phyloP scores from a whole-genome alignment of 208 protist species.

The Trypanosoma platydactyli region DNA sequence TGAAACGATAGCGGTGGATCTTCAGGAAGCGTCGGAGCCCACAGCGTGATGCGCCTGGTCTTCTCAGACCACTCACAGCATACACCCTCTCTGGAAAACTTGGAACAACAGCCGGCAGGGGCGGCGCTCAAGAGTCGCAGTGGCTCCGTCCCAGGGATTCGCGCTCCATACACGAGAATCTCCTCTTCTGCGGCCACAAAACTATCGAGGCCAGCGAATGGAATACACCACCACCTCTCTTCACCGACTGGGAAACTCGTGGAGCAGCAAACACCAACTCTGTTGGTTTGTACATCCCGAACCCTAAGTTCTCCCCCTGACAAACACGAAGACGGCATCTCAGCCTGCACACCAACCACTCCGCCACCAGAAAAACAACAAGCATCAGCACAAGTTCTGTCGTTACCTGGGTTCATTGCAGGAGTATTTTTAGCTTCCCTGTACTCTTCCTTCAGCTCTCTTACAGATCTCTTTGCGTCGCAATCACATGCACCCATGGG shows the following conservation, averaged over 20 bases:
- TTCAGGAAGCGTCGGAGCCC: conserved; percentile 5
- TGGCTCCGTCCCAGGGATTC: conserved; percentile 29
- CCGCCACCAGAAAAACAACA: neutral
- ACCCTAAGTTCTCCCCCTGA: neutral
- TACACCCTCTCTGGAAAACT: neutral
- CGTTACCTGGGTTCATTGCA: too few species aligned
- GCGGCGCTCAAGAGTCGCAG: conserved; percentile 8
- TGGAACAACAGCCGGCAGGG: neutral
- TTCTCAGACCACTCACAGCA: conserved; percentile 2
- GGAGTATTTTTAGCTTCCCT: too few species aligned
- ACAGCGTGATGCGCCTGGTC: conserved; percentile 1
- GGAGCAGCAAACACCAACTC: conserved; percentile 14
- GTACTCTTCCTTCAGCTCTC: too few species aligned
- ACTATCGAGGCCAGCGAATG: conserved; percentile 34
- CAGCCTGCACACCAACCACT: neutral
- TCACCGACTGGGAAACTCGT: conserved; percentile 5
- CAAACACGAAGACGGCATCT: neutral
- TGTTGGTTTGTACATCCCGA: neutral
- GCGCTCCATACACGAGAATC: conserved; percentile 31
- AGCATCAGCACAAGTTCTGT: too few species aligned
- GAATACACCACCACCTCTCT: conserved; percentile 21
- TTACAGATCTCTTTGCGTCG: conserved; percentile 41
- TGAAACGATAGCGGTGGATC: conserved; percentile 11
- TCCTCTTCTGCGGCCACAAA: conserved; percentile 38
- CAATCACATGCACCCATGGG: conserved; percentile 43